Base-by-base conservation (phyloP, 352 stramenopile genomes). In the Thraustotheca clavata region DNA sequence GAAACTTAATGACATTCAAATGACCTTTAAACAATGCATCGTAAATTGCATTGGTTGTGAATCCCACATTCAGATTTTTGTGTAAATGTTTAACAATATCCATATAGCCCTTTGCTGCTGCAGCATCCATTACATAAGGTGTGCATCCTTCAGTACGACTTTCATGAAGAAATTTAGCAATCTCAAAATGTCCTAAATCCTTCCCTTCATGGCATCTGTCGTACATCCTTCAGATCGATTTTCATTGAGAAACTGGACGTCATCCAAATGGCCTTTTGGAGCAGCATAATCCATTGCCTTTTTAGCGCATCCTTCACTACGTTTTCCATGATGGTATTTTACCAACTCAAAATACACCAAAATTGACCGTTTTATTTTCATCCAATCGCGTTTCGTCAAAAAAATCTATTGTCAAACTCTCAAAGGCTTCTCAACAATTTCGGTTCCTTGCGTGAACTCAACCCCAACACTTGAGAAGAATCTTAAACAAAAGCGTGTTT, bases 261-360 rank as follows among this genome's bases (percentile, higher is more conserved):
- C 46, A 52, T 52, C 20, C 11, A 52, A 20, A 52, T 52, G 46
- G 18, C 46, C 46, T 11, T 59, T 9, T 22, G 18, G n/a, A 9
- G 49, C 49, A 12, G 18, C 26, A 31, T 34, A 59, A n/a, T 59
- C 26, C 49, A 59, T 59, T 16, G 49, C 49, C 31, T 59, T 48
- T 9, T 24, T 22, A 11, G 49, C 3, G 11, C 18, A 38, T 31
- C 26, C 9, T 14, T 39, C 49, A 40, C n/a, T 9, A 22, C n/a
- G 16, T 16, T 29, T 47, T 9, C n/a, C 16, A 40, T 16, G 27
- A 16, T 46, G 26, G 49, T 43, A 12, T 18, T 22, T 9, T 0
- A 59, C 49, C 38, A 59, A 18, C n/a, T 48, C 46, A 12, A 52
- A 29, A 52, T 52, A n/a, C n/a, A n/a, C n/a, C n/a, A n/a, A n/a